Evolutionary conservation across 129 eudicot species (phyloP).

Genomic region (Artemisia argyi): DNA sequence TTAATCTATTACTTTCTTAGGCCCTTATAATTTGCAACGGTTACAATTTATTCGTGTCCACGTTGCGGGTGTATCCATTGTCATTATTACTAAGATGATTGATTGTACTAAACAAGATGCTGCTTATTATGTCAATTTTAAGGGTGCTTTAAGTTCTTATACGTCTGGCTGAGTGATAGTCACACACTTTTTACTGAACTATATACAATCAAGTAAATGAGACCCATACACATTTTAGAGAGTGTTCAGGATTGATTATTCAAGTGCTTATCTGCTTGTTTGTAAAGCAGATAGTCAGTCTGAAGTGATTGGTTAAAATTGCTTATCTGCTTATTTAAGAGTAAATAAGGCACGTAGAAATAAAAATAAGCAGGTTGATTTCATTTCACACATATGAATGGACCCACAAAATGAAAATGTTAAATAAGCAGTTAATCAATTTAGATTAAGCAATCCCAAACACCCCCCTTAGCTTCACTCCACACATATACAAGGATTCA

Average conservation of each 20-base stretch:
- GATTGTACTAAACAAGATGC: constrained; percentile 9
- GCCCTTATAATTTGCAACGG: not conserved
- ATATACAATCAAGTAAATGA: not conserved
- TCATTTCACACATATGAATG: too few relatives aligned
- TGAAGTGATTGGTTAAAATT: too few relatives aligned
- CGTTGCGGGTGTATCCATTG: not conserved
- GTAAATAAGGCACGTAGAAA: too few relatives aligned
- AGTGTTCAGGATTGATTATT: too few relatives aligned
- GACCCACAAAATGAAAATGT: constrained; percentile 1
- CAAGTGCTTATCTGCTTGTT: too few relatives aligned
- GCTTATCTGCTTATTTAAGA: too few relatives aligned
- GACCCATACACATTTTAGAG: not conserved
- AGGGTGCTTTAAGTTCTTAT: not conserved
- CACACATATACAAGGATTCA: not conserved
- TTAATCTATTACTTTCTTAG: not conserved
- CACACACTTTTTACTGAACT: not conserved
- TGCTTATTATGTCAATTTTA: not conserved
- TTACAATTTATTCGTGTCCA: constrained; percentile 3
- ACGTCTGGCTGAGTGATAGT: not conserved
- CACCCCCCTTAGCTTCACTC: too few relatives aligned
- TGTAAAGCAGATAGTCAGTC: too few relatives aligned
- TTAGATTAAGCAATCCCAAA: too few relatives aligned
- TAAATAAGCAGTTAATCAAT: not conserved
- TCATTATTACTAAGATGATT: not conserved
- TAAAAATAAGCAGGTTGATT: too few relatives aligned